Evolutionary conservation across 2,329 filamentous ascomycete genomes (phyloP).

Genomic region (Arthrobotrys sinensis): DNA sequence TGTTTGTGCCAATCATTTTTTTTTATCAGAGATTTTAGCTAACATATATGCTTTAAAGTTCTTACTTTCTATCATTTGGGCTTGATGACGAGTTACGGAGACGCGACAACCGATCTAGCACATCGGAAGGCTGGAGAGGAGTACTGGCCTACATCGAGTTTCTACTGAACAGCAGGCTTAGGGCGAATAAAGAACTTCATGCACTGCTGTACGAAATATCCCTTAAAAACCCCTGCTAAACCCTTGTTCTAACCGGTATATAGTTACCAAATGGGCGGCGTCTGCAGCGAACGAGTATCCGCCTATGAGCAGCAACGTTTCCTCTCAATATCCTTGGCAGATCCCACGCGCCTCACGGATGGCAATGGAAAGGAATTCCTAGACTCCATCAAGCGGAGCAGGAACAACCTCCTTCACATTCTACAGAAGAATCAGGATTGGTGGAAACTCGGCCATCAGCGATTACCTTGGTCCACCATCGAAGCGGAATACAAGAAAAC

Average conservation of each 20-base stretch:
- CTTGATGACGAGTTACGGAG: constrained; percentile 53
- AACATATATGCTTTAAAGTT: constrained; percentile 10
- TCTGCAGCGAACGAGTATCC: constrained; percentile 55
- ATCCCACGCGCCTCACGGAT: constrained; percentile 26
- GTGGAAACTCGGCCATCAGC: constrained; percentile 58
- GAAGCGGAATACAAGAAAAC: constrained; percentile 45
- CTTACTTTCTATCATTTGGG: constrained; percentile 57
- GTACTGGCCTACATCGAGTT: constrained; percentile 57
- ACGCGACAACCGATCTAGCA: constrained; percentile 47
- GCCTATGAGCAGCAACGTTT: constrained; percentile 53
- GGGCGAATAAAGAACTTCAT: constrained; percentile 51
- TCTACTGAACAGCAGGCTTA: constrained; percentile 48
- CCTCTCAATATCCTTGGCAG: constrained; percentile 40
- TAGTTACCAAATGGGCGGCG: constrained; percentile 58
- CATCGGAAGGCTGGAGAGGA: constrained; percentile 53
- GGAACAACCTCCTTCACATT: constrained; percentile 48
- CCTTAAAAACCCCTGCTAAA: neutral
- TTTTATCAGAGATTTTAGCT: neutral
- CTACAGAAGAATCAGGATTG: constrained; percentile 59
- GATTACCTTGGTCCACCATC: constrained; percentile 41
- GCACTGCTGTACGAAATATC: constrained; percentile 45
- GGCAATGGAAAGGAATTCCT: constrained; percentile 35
- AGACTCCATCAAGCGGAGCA: constrained; percentile 45
- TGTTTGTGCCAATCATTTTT: neutral
- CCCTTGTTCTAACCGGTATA: constrained; percentile 11